phyloP scores from a whole-genome alignment of 257 asterid species.

The Catharanthus roseus region DNA sequence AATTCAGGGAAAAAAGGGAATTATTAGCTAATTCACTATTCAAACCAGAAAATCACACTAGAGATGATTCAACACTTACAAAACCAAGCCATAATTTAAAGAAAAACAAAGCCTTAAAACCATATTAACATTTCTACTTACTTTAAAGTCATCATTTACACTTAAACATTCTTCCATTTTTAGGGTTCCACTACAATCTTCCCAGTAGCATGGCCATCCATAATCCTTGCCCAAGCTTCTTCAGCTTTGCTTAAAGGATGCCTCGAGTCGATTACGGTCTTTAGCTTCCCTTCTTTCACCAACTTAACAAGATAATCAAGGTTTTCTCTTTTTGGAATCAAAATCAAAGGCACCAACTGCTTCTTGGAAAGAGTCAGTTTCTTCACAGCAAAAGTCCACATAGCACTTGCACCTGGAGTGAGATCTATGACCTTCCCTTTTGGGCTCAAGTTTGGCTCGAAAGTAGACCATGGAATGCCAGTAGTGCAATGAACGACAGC shows the following conservation, averaged over 20 bases:
- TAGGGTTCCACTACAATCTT: slow-evolving; percentile 50
- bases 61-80: not conserved
- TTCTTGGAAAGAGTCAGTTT: slow-evolving; percentile 42
- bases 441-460: slow-evolving; percentile 42
- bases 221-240: slow-evolving; percentile 57
- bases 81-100: not conserved
- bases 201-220: slow-evolving; percentile 70
- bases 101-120: not conserved
- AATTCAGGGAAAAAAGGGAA: too few species aligned
- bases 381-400: slow-evolving; percentile 38
- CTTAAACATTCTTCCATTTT: not conserved
- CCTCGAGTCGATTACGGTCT: slow-evolving; percentile 47
- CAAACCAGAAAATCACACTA: not conserved
- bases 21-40: too few species aligned
- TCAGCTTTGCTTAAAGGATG: slow-evolving; percentile 39
- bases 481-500: slow-evolving; percentile 55
- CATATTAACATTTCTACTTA: not conserved
- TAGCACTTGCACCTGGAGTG: slow-evolving; percentile 36
- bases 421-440: slow-evolving; percentile 52
- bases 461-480: slow-evolving; percentile 47
- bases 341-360: slow-evolving; percentile 34
- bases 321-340: slow-evolving; percentile 25
- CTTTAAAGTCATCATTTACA: not conserved
- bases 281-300: slow-evolving; percentile 59
- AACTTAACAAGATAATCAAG: slow-evolving; percentile 43